These are phyloP conservation scores for Salicornia ramosissima DNA, from an alignment of 148 eudicot genomes.

Conservation along the genomic window DNA sequence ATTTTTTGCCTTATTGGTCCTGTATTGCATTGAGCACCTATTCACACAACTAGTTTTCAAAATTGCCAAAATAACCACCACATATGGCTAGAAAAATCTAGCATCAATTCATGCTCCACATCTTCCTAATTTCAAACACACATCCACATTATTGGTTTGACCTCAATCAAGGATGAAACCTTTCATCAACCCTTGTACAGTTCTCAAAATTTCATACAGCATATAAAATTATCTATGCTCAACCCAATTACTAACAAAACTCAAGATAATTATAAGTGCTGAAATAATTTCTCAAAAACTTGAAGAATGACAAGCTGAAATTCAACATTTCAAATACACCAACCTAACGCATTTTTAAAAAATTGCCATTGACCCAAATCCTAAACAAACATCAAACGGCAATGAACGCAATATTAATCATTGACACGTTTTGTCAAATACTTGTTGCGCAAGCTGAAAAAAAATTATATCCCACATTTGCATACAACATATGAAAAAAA, in stretches of 20 bases:
- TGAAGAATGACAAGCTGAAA: neutral
- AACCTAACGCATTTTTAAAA: neutral
- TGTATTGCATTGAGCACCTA: neutral
- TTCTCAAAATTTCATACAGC: neutral
- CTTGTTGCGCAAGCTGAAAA: slow-evolving; percentile 17
- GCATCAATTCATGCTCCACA: neutral
- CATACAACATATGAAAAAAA: neutral
- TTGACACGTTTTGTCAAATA: slow-evolving; percentile 3
- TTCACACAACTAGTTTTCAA: neutral
- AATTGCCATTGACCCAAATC: neutral
- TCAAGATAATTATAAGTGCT: neutral
- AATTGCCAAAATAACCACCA: neutral
- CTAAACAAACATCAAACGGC: neutral
- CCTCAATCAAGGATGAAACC: slow-evolving; percentile 15
- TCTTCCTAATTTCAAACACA: neutral
- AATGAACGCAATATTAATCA: neutral
- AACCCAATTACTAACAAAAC: neutral
- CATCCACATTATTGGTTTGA: neutral
- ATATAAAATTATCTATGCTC: neutral
- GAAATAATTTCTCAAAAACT: slow-evolving; percentile 19
- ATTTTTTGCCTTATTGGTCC: neutral
- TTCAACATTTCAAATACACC: neutral
- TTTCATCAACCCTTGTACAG: slow-evolving; percentile 10
- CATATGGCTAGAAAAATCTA: neutral
- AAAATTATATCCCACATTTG: neutral